Evolutionary conservation across 768 basidiomycete genomes (phyloP).

Genomic region (Nidula microcarpa): DNA sequence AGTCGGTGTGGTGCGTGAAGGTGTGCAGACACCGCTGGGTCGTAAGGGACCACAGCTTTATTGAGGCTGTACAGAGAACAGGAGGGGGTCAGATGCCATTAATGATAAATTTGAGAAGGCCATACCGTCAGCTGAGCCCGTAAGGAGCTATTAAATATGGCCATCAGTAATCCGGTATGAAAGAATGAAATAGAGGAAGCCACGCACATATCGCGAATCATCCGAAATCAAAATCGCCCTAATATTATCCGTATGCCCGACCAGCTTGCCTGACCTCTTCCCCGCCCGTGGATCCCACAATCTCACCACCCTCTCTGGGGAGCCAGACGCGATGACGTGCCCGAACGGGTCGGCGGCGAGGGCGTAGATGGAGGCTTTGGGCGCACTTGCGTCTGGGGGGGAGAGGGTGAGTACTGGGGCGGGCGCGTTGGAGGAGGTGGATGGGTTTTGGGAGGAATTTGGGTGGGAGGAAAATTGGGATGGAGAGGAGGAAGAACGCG

Average conservation of each 20-base stretch:
- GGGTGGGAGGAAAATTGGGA: background rate
- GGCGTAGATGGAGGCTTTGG: slow-evolving; percentile 77
- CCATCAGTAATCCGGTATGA: background rate
- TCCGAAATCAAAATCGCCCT: slow-evolving; percentile 85
- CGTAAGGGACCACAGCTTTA: slow-evolving; percentile 92
- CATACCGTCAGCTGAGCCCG: slow-evolving; percentile 75
- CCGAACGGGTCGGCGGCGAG: slow-evolving; percentile 79
- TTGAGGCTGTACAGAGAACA: slow-evolving; percentile 45
- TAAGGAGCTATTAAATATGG: slow-evolving; percentile 52
- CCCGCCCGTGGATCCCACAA: slow-evolving; percentile 93
- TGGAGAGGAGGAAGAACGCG: slow-evolving; percentile 22
- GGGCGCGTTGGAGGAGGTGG: slow-evolving; percentile 11
- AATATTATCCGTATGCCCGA: slow-evolving; percentile 98
- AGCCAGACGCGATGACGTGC: slow-evolving; percentile 79
- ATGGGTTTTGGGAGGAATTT: too few relatives aligned
- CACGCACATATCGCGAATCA: slow-evolving; percentile 83
- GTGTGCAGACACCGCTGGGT: slow-evolving; percentile 93
- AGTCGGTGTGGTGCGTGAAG: slow-evolving; percentile 92
- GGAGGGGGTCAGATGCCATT: slow-evolving; percentile 9
- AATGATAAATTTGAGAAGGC: slow-evolving; percentile 4
- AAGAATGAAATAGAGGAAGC: slow-evolving; percentile 3
- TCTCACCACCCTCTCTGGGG: slow-evolving; percentile 86
- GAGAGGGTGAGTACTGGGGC: slow-evolving; percentile 63
- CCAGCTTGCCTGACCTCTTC: slow-evolving; percentile 77
- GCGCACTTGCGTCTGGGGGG: slow-evolving; percentile 60